These are phyloP conservation scores for Lagenaria siceraria DNA, from an alignment of 306 rosid genomes.

Conservation along the genomic window DNA sequence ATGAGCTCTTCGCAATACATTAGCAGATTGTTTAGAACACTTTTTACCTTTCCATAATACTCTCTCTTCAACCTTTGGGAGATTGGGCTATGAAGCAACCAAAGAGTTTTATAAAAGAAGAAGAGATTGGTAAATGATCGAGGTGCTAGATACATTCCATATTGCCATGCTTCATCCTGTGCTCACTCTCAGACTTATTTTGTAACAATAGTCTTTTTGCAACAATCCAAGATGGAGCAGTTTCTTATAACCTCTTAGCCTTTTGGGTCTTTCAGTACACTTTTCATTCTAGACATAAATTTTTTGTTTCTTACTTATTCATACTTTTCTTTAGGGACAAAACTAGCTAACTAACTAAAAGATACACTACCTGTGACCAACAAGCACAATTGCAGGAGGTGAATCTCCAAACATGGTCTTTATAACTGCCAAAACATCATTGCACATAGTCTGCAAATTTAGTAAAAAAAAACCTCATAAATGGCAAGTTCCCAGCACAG, in stretches of 20 bases:
- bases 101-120: background rate
- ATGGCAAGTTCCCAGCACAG: background rate
- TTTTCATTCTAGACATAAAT: background rate
- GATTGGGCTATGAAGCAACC: background rate
- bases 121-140: background rate
- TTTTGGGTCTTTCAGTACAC: background rate
- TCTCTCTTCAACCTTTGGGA: background rate
- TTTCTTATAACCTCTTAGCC: background rate
- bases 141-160: background rate
- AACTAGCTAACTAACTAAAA: conserved; percentile 5
- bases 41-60: background rate
- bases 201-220: background rate
- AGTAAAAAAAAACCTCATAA: conserved; percentile 2
- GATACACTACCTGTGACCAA: conserved; percentile 68
- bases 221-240: background rate
- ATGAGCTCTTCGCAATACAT: background rate
- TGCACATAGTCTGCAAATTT: conserved; percentile 77
- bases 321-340: background rate
- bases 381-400: conserved; percentile 74
- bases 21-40: background rate
- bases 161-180: background rate
- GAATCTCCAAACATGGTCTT: conserved; percentile 65
- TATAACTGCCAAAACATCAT: conserved; percentile 72
- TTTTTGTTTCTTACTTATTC: background rate
- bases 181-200: background rate